Percentiles rank a stretch among this genome's conserved stretches.
Conservation (phyloP, 495 filamentous ascomycete genomes). For the Glarea lozoyensis region DNA sequence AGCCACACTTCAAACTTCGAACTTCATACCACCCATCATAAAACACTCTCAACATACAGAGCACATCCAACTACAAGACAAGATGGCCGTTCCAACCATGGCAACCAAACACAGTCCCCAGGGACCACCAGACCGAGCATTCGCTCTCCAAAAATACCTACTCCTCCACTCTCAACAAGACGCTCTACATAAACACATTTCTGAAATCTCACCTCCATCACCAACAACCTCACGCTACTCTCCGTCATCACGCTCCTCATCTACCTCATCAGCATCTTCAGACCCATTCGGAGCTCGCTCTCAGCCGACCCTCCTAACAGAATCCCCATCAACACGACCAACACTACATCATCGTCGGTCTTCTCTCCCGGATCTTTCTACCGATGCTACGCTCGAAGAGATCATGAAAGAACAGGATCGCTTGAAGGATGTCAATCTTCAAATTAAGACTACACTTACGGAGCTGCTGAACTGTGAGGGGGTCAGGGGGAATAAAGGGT, state of each 20-base stretch:
- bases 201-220: conserved; percentile 29
- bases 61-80: no score
- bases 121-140: conserved; percentile 28
- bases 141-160: conserved; percentile 47
- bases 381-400: conserved; percentile 26
- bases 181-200: conserved; percentile 38
- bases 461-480: conserved; percentile 56
- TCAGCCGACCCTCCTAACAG: conserved; percentile 16
- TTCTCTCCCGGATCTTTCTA: conserved; percentile 27
- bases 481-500: conserved; percentile 42
- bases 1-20: no score
- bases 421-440: conserved; percentile 51
- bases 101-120: no score
- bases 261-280: conserved; percentile 5
- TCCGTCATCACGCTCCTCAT: conserved; percentile 17
- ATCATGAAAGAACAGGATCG: conserved; percentile 43
- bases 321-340: conserved; percentile 5
- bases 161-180: conserved; percentile 47
- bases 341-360: conserved; percentile 14
- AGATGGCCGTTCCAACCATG: no score
- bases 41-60: no score
- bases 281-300: no score
- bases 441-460: conserved; percentile 56
- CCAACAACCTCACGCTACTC: conserved; percentile 20
- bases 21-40: no score